Conservation (phyloP, 2,329 filamentous ascomycete species). For the Beauveria sp. region DNA sequence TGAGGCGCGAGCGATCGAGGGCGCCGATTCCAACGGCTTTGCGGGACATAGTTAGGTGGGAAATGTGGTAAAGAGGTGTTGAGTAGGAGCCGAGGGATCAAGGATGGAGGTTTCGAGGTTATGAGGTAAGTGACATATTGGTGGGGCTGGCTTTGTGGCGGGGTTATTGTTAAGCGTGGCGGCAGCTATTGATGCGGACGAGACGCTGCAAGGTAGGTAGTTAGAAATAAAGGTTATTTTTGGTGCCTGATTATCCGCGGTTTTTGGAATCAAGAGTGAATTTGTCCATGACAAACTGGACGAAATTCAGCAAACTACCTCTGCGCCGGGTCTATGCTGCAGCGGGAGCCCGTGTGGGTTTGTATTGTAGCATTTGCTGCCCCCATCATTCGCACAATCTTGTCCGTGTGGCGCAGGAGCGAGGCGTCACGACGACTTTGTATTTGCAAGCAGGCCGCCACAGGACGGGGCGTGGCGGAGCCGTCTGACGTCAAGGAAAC, state of each 20-base stretch:
- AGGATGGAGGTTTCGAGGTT: background rate
- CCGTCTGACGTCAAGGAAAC: background rate
- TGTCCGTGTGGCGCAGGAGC: background rate
- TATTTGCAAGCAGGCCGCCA: background rate
- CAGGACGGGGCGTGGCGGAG: background rate
- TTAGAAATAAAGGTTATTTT: too few species aligned
- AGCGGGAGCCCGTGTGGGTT: background rate
- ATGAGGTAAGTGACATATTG: slow-evolving; percentile 1
- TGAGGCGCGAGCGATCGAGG: slow-evolving; percentile 77
- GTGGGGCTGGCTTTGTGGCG: background rate
- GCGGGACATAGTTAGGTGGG: slow-evolving; percentile 28
- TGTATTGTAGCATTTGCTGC: background rate
- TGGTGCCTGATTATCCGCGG: too few species aligned
- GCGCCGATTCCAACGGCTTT: slow-evolving; percentile 86
- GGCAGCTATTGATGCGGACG: background rate
- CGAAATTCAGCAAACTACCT: background rate
- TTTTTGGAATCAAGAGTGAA: too few species aligned
- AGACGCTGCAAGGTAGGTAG: too few species aligned
- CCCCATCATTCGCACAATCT: too few species aligned
- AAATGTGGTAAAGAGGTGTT: background rate
- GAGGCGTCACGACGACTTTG: background rate
- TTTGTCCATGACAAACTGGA: too few species aligned
- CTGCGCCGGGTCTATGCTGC: background rate
- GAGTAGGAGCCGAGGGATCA: background rate
- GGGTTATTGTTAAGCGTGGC: background rate